phyloP scores from a whole-genome alignment of 768 basidiomycete species.

The Mycena amicta region DNA sequence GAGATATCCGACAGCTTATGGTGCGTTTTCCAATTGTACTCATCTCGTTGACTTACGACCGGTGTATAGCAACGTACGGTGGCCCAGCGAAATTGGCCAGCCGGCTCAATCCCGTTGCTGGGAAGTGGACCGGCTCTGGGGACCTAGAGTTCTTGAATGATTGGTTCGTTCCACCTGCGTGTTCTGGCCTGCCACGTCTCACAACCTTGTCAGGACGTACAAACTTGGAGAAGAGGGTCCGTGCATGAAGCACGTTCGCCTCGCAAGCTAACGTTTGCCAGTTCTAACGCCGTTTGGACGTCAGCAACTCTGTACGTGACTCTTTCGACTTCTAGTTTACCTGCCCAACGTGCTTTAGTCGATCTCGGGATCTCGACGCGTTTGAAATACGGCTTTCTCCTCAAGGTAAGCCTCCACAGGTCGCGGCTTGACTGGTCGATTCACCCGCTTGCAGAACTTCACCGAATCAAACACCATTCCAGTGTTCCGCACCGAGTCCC shows the following conservation, averaged over 20 bases:
- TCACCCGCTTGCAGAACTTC: slow-evolving; percentile 48
- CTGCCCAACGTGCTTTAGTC: slow-evolving; percentile 35
- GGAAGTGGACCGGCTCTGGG: slow-evolving; percentile 65
- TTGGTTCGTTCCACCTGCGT: slow-evolving; percentile 57
- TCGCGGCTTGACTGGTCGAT: background rate
- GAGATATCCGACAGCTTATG: slow-evolving; percentile 64
- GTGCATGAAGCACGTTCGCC: slow-evolving; percentile 9
- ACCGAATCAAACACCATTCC: slow-evolving; percentile 62
- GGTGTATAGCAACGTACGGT: slow-evolving; percentile 64
- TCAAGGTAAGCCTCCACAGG: slow-evolving; percentile 46
- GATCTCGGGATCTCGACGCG: slow-evolving; percentile 72
- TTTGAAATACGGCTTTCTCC: slow-evolving; percentile 77
- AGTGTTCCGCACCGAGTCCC: slow-evolving; percentile 79
- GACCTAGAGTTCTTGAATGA: slow-evolving; percentile 76
- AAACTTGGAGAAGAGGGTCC: slow-evolving; percentile 86
- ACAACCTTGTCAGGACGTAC: slow-evolving; percentile 63
- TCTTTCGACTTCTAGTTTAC: background rate
- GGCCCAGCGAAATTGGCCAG: slow-evolving; percentile 59
- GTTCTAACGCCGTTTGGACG: slow-evolving; percentile 90
- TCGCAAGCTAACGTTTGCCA: slow-evolving; percentile 31
- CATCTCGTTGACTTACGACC: background rate
- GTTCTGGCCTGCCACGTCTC: background rate
- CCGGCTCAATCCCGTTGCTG: slow-evolving; percentile 57
- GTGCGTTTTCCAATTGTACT: slow-evolving; percentile 40
- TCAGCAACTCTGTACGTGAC: slow-evolving; percentile 73